Base-by-base conservation (phyloP, 768 basidiomycete genomes). In the Boletus vinaceobasis region DNA sequence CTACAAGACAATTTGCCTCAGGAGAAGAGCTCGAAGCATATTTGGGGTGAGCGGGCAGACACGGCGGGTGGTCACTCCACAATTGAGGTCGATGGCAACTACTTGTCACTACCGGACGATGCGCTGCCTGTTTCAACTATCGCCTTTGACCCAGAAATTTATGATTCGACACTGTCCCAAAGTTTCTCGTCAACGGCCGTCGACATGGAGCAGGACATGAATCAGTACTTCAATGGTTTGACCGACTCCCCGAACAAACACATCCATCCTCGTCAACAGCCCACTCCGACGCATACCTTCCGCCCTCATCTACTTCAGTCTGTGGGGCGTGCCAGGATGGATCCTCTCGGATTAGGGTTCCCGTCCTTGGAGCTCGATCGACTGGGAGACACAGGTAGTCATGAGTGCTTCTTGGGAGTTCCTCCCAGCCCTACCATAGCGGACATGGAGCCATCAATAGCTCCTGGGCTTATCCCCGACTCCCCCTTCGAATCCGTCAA, bases 201-300 rank as follows among this genome's bases (percentile, higher is more conserved):
- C 7, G 66, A 63, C 26, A n/a, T 38, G 29, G 63, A 57, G 19
- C 51, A 47, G 8, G 68, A 69, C 27, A 69, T 71, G 61, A 44
- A 68, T 29, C 59, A 55, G 42, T 70, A 63, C 37, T 58, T 71
- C 23, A 65, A 69, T 35, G 71, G 63, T 26, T 33, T 71, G 13
- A 36, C 52, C 15, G 63, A 62, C 40, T 62, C 69, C 23, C 68
- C 60, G 17, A 43, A 46, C 33, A 69, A 60, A 21, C 35, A 40
- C 11, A 21, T 10, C 26, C 21, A 43, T 47, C 36, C 54, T 37
- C 43, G 47, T 48, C 53, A 47, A 29, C 48, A 44, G 5, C 32
- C 11, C 19, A 0, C 38, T 38, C 54, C 50, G 13, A 42, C 33
- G 4, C 37, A 56, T 37, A n/a, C 68, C 14, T 60, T 57, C 27